Conservation (phyloP, 139 green algal species). For the Chlamydomonas asymmetrica region DNA sequence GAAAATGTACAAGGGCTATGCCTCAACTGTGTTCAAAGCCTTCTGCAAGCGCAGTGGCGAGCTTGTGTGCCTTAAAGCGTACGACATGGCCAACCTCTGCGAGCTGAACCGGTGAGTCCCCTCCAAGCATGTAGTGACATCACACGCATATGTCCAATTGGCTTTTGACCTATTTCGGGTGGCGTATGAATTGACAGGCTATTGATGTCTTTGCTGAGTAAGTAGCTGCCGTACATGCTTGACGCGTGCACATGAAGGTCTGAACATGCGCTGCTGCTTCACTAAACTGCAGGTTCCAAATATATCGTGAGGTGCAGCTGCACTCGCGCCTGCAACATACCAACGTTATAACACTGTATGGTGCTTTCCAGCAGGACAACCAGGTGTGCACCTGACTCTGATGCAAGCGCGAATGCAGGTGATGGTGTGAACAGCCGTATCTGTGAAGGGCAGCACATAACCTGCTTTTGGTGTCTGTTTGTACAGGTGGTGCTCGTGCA, state of each 20-base stretch:
- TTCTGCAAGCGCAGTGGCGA: conserved; percentile 39
- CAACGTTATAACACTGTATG: conserved; percentile 61
- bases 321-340: conserved; percentile 54
- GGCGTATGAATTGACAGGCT: not conserved
- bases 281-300: no score
- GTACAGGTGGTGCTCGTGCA: conserved; percentile 52
- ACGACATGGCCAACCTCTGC: conserved; percentile 52
- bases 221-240: not conserved
- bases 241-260: not conserved
- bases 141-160: not conserved
- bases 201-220: no score
- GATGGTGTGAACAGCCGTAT: not conserved
- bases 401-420: not conserved
- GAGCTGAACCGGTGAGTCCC: conserved; percentile 55
- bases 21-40: conserved; percentile 51
- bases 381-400: conserved; percentile 13
- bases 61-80: conserved; percentile 48
- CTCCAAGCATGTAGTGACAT: conserved; percentile 24
- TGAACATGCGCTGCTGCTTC: no score
- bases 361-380: conserved; percentile 46
- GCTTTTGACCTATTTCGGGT: not conserved
- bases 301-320: conserved; percentile 48
- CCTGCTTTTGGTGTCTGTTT: not conserved
- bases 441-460: not conserved
- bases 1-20: conserved; percentile 60